These are phyloP conservation scores for Secale cereale DNA, from an alignment of 176 grass and related monocot species.

Conservation along the genomic window DNA sequence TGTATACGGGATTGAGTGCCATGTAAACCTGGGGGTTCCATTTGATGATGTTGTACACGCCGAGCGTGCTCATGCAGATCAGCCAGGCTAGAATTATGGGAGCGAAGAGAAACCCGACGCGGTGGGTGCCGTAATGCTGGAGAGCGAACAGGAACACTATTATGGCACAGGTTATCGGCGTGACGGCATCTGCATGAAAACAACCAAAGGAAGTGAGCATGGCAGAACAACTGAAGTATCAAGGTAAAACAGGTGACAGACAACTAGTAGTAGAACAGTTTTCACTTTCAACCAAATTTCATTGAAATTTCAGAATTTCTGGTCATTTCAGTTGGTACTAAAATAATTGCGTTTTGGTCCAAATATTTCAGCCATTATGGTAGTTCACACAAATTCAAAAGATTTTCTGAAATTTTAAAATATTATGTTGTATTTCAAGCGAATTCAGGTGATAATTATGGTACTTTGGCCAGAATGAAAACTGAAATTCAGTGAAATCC, in stretches of 20 bases:
- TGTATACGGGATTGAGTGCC: slow-evolving; percentile 65
- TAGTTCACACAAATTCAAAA: no score
- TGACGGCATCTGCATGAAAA: slow-evolving; percentile 52
- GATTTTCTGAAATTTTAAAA: no score
- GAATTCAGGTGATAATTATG: no score
- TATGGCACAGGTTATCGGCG: slow-evolving; percentile 83
- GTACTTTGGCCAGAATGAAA: no score
- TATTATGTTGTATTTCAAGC: no score
- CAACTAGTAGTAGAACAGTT: not conserved
- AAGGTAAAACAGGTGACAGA: not conserved
- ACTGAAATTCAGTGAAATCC: no score
- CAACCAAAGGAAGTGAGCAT: not conserved
- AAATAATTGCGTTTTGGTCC: no score
- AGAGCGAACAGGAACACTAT: slow-evolving; percentile 76
- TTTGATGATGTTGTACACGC: slow-evolving; percentile 76
- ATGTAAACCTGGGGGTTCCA: slow-evolving; percentile 82
- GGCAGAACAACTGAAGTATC: not conserved
- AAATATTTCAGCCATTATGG: no score
- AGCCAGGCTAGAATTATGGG: slow-evolving; percentile 83
- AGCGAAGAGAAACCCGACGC: slow-evolving; percentile 81
- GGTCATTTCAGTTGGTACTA: no score
- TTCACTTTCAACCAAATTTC: no score
- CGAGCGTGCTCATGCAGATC: slow-evolving; percentile 68
- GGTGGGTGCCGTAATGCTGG: slow-evolving; percentile 93
- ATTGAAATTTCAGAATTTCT: no score